Evolutionary conservation across 768 basidiomycete species (phyloP).

Genomic region (Boletus rufocinnamomeus): DNA sequence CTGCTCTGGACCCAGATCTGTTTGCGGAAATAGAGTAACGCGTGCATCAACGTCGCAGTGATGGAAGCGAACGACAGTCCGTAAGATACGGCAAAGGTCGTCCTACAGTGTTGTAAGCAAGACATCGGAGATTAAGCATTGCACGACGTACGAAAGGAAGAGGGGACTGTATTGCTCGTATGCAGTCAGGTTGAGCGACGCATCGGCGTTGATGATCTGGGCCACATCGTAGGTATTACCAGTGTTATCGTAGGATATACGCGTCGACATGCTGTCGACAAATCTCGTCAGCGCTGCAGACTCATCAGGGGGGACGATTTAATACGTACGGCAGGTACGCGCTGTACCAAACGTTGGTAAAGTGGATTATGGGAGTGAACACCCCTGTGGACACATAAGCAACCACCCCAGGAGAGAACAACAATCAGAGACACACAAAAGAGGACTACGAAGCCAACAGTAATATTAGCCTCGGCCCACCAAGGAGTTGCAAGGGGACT

Average conservation of each 20-base stretch:
- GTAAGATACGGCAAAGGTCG: constrained; percentile 77
- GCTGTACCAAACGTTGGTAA: constrained; percentile 63
- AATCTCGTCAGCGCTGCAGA: not conserved
- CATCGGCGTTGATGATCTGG: constrained; percentile 52
- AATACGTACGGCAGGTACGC: constrained; percentile 54
- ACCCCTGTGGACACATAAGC: constrained; percentile 48
- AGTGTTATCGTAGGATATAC: constrained; percentile 65
- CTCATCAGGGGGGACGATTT: too few relatives aligned
- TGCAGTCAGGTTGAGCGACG: constrained; percentile 54
- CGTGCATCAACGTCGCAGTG: constrained; percentile 72
- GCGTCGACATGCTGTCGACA: constrained; percentile 54
- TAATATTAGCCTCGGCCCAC: constrained; percentile 79
- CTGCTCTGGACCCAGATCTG: constrained; percentile 74
- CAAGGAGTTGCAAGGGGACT: constrained; percentile 75
- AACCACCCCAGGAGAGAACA: constrained; percentile 54
- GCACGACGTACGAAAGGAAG: constrained; percentile 47
- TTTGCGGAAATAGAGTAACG: constrained; percentile 74
- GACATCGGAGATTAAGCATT: not conserved
- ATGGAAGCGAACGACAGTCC: constrained; percentile 83
- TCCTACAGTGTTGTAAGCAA: constrained; percentile 16
- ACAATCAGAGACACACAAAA: constrained; percentile 49
- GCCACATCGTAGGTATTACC: constrained; percentile 59
- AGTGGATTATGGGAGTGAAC: constrained; percentile 64
- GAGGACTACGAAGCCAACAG: constrained; percentile 63
- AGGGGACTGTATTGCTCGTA: constrained; percentile 63